Evolutionary conservation across 768 basidiomycete species (phyloP), one percentile per base, ranked within the genome.

Genomic region (Scleroderma citrinum): DNA sequence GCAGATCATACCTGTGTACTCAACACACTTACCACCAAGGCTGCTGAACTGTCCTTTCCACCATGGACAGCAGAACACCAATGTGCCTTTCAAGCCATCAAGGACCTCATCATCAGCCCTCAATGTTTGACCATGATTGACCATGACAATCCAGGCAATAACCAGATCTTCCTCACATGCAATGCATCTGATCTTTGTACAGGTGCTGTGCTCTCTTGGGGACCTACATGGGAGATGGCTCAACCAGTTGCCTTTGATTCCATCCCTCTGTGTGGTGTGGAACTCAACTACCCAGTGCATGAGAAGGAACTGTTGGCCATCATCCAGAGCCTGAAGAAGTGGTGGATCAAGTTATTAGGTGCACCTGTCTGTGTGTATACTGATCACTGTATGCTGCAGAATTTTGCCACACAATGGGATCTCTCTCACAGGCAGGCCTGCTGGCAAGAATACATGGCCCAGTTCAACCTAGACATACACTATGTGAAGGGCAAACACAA

Each of bases 401-500:
- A 51, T 6, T 58, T 53, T 20, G 0, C 5, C 0, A 24, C 37
- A 0, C 50, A 58, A 29, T 3, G 10, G 0, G 42, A 49, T 5
- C 20, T 58, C 0, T 56, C 52, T 0, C 30, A 17, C 0, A 5
- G 32, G 0, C 57, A 74, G 30, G 63, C 63, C 0, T 53, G 66
- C 0, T 76, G 75, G 76, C 31, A 69, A 3, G 65, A 75, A 48
- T 66, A 68, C 19, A 50, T 79, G 1, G 47, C 54, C 0, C 56
- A 68, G 16, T 78, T 72, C 48, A 65, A 76, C 35, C n/a, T 48
- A 7, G 12, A 24, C 0, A 52, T 48, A 26, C 46, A 0, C 1
- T 58, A 36, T 46, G 46, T 41, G 59, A 43, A 56, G 0, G 76
- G 75, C 0, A 54, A 57, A 1, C 62, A 68, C 12, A 58, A 56